Evolutionary conservation across 192 early-diverging fungal species (phyloP), one percentile per base, ranked within the genome.

Genomic region (Rhizoclosmatium sp.): DNA sequence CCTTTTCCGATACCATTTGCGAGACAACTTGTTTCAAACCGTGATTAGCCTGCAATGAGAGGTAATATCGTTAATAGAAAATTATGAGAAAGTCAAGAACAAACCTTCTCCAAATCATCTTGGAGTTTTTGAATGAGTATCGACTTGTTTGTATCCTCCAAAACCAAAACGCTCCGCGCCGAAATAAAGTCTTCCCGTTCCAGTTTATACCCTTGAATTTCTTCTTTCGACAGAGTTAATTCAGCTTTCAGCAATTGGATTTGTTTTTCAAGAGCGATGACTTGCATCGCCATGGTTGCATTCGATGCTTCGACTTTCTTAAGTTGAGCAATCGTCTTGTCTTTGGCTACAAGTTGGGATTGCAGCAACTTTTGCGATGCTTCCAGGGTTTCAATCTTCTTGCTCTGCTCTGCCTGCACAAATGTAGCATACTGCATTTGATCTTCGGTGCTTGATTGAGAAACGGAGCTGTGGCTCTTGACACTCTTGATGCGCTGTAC

Each of bases 121-220:
- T 76, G 61, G 47, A 76, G 48, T 23, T 21, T 65, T 48, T 76
- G 46, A 31, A 76, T 64, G n/a, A 59, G 19, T 10, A 66, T 47
- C 31, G 39, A 66, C 75, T 76, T 76, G 47, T 76, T 76, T 23
- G 64, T 47, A 66, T 76, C 75, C 41, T 76, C 75, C 23, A 76
- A 12, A 4, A 76, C 75, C 45, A 76, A 16, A 23, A 62, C 75
- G 39, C 44, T 19, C 14, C 64, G 47, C 5, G 42, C 75, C 3
- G 60, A 9, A 10, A 76, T 49, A 31, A 45, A 21, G 19, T 65
- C 64, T 14, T n/a, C 10, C 42, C 42, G 75, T 10, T 76, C 75
- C 5, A 47, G 12, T 19, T 42, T 56, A 46, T 16, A 4, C n/a
- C 12, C 3, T 54, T 76, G 65, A 47, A 66, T 9, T 39, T 75